Percentiles rank a stretch among this genome's conserved stretches.
Evolutionary conservation across 495 filamentous ascomycete genomes (phyloP).

Genomic region (Pyrenula aspistea): DNA sequence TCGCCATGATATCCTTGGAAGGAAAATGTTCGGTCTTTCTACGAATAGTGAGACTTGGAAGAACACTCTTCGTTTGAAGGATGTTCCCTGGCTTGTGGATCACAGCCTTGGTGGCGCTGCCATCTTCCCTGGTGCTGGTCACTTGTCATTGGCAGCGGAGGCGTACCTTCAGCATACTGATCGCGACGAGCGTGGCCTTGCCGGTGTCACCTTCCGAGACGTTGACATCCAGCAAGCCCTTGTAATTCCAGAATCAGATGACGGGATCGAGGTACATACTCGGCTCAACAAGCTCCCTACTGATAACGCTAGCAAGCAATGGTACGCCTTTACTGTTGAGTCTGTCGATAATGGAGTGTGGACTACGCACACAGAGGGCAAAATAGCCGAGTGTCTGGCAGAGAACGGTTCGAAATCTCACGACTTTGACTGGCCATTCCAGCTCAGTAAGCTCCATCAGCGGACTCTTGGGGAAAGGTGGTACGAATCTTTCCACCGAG

Average conservation of each 20-base stretch:
- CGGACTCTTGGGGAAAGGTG: conserved; percentile 7
- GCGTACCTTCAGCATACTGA: conserved; percentile 23
- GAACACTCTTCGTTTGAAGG: conserved; percentile 4
- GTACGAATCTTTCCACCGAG: conserved; percentile 17
- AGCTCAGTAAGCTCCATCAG: conserved; percentile 1
- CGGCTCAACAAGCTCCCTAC: conserved; percentile 3
- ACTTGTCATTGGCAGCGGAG: conserved; percentile 48
- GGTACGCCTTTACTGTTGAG: conserved; percentile 7
- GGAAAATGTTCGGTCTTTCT: conserved; percentile 10
- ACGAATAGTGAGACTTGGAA: conserved; percentile 5
- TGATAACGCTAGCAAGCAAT: neutral
- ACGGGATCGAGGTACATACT: conserved; percentile 3
- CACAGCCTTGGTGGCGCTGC: conserved; percentile 15
- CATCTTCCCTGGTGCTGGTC: conserved; percentile 48
- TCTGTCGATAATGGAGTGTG: conserved; percentile 2
- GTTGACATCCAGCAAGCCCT: conserved; percentile 29
- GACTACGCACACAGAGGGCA: conserved; percentile 4
- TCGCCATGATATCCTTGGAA: conserved; percentile 25
- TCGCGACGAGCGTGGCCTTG: neutral
- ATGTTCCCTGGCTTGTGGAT: conserved; percentile 13
- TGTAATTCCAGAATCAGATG: conserved; percentile 11
- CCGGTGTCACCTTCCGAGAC: conserved; percentile 18
- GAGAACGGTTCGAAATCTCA: neutral
- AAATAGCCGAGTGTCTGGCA: neutral
- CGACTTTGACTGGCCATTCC: conserved; percentile 3